Conservation (phyloP, 495 filamentous ascomycete species). For the Penicillium nucicola region DNA sequence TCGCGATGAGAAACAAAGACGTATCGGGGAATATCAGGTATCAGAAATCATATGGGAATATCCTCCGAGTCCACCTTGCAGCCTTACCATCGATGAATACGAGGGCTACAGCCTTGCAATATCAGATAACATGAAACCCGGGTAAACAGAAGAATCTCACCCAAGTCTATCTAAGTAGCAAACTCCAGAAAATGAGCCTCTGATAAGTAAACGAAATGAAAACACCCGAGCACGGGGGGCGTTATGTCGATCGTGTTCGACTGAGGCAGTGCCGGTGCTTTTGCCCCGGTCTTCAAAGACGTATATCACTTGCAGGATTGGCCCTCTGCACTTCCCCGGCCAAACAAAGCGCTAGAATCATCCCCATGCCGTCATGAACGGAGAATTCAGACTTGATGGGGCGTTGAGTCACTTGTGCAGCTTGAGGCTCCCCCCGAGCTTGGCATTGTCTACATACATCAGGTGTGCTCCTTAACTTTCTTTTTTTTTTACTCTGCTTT, state of each 20-base stretch:
- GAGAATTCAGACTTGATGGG: constrained; percentile 5
- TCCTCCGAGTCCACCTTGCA: no score
- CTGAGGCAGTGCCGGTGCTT: constrained; percentile 12
- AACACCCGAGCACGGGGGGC: constrained; percentile 2
- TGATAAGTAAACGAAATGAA: constrained; percentile 6
- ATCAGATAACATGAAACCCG: background rate
- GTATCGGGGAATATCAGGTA: background rate
- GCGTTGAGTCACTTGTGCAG: constrained; percentile 26
- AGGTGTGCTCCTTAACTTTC: background rate
- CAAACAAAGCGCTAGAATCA: constrained; percentile 6
- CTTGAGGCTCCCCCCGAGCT: constrained; percentile 15
- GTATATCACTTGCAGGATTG: constrained; percentile 9
- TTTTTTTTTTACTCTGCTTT: constrained; percentile 2
- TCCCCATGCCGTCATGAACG: constrained; percentile 22
- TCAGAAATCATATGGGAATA: background rate
- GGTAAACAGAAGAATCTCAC: constrained; percentile 2
- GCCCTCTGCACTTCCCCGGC: constrained; percentile 10
- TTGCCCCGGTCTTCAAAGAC: constrained; percentile 12
- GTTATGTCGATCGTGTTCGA: constrained; percentile 9
- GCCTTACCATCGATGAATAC: background rate
- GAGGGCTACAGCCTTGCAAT: background rate
- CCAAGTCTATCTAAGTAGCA: background rate
- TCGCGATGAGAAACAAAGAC: background rate
- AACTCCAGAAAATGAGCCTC: background rate
- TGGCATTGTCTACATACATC: background rate